Conservation (phyloP, 768 basidiomycete species). For the Kwoniella sp. region DNA sequence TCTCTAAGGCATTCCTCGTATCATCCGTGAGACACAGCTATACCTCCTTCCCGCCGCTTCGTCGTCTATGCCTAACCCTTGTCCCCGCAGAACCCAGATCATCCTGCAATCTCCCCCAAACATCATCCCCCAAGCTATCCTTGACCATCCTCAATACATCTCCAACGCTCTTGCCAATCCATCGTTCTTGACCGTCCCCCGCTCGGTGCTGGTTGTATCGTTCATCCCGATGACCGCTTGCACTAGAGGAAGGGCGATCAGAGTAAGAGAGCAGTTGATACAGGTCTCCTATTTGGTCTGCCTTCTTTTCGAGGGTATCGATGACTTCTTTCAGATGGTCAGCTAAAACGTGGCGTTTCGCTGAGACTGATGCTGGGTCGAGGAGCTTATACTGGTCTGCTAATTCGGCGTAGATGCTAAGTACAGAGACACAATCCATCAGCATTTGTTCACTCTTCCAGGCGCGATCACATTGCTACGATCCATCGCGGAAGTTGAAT, state of each 20-base stretch:
- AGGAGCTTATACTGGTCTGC: constrained; percentile 90
- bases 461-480: neutral
- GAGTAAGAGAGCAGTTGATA: constrained; percentile 76
- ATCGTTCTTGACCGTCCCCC: constrained; percentile 8
- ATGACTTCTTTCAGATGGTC: constrained; percentile 88
- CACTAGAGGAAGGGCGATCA: constrained; percentile 24
- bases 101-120: constrained; percentile 31
- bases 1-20: too few relatives aligned
- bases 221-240: too few relatives aligned
- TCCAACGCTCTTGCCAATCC: constrained; percentile 27
- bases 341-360: constrained; percentile 81
- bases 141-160: constrained; percentile 45
- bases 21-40: neutral
- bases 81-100: constrained; percentile 21
- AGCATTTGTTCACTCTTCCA: neutral
- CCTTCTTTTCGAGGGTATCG: constrained; percentile 89
- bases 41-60: constrained; percentile 12
- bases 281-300: constrained; percentile 88
- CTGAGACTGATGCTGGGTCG: constrained; percentile 78
- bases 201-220: too few relatives aligned
- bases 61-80: neutral
- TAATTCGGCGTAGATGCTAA: constrained; percentile 83
- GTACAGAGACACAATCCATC: neutral
- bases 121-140: constrained; percentile 44
- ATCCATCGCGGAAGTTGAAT: too few relatives aligned